Conservation (phyloP, 306 rosid species). For the Styphnolobium japonicum region DNA sequence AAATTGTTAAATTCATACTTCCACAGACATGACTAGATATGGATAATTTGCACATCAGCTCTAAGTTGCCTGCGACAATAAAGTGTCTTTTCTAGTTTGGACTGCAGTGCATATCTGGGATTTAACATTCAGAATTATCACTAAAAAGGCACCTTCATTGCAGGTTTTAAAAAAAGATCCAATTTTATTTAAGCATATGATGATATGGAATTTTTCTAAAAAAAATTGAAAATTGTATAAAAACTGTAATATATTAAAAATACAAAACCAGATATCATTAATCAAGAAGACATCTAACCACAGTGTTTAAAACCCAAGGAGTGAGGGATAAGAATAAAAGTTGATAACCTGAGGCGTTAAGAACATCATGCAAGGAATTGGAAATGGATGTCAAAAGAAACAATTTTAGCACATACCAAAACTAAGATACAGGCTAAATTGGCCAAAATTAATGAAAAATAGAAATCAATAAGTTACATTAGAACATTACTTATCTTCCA, state of each 20-base stretch:
- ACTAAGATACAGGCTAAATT: too few species aligned
- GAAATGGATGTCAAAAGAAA: neutral
- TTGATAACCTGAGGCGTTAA: neutral
- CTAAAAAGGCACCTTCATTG: neutral
- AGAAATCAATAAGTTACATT: too few species aligned
- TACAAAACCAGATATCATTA: neutral
- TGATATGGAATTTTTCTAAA: neutral
- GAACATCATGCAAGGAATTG: neutral
- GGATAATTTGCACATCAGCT: neutral
- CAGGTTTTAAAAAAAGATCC: neutral
- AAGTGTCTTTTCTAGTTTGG: neutral
- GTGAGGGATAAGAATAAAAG: neutral
- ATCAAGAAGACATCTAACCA: neutral
- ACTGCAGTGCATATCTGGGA: neutral
- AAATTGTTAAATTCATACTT: neutral
- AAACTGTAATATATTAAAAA: neutral
- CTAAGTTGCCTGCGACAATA: neutral
- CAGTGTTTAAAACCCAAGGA: neutral
- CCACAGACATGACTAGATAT: neutral
- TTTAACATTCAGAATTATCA: conserved; percentile 1
- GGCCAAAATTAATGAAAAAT: too few species aligned
- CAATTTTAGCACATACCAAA: neutral
- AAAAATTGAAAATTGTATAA: neutral
- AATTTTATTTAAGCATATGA: neutral
- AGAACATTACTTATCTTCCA: too few species aligned